These are phyloP conservation scores for Prorocentrum cordatum DNA, from an alignment of 169 alveolate genomes.

Conservation along the genomic window DNA sequence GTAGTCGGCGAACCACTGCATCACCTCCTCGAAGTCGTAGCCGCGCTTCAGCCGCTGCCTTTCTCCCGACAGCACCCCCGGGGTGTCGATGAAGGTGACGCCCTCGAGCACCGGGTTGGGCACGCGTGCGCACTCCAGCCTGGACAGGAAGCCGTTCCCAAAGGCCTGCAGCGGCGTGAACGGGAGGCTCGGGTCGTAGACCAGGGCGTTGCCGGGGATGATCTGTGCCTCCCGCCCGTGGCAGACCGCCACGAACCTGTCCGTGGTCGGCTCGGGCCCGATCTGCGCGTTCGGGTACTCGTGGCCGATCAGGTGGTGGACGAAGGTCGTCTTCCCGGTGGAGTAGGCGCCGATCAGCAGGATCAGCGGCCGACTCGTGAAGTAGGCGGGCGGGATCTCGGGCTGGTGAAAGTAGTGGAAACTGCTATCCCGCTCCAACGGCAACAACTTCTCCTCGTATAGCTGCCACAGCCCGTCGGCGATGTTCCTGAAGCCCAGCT, in stretches of 20 bases:
- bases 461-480: too few relatives aligned
- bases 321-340: slow-evolving; percentile 75
- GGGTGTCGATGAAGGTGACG: slow-evolving; percentile 79
- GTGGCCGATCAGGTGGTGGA: slow-evolving; percentile 45
- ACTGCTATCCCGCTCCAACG: slow-evolving; percentile 73
- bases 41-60: slow-evolving; percentile 80
- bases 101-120: slow-evolving; percentile 56
- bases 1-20: slow-evolving; percentile 80
- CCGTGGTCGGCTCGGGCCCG: slow-evolving; percentile 84
- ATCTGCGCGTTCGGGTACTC: slow-evolving; percentile 75
- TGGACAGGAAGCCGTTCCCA: slow-evolving; percentile 77
- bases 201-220: slow-evolving; percentile 79
- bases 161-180: slow-evolving; percentile 78
- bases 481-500: too few relatives aligned
- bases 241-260: slow-evolving; percentile 78
- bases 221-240: slow-evolving; percentile 74
- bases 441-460: slow-evolving; percentile 61
- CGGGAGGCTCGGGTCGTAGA: slow-evolving; percentile 78
- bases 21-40: slow-evolving; percentile 80
- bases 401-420: slow-evolving; percentile 75
- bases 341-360: slow-evolving; percentile 77
- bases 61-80: slow-evolving; percentile 80
- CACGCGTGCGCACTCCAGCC: slow-evolving; percentile 73
- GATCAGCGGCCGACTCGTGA: slow-evolving; percentile 77
- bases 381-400: slow-evolving; percentile 75